Base-by-base conservation (phyloP, 148 eudicot species). In the Agrostemma githago region DNA sequence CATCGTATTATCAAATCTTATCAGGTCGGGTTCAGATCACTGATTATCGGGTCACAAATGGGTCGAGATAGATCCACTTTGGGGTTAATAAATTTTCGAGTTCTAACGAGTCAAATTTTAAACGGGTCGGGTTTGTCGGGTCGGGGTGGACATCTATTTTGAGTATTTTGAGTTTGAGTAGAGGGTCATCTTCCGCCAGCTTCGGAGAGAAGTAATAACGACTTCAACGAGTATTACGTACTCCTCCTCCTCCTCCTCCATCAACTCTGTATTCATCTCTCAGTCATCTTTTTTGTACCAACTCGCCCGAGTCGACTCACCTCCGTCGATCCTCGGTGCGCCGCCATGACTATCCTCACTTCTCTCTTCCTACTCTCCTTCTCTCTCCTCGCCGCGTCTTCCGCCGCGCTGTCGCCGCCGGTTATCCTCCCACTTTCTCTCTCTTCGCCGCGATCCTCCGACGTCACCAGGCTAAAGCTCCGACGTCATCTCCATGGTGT, bases 401-500 rank as follows among this genome's bases (percentile, higher is more conserved):
- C 48, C 41, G 3, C 19, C 67, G 63, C 75, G 48, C 12, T 17
- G 8, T 38, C 77, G 79, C 71, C 83, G 41, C 77, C 58, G 73
- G 83, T 86, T 74, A 15, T 91, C 8, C 67, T 91, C 4, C 97
- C 94, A 4, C 92, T 91, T 62, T 66, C 79, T 58, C 84, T 75
- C n/a, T 85, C 89, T 17, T 74, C 83, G 17, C 61, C 63, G n/a
- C 74, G 20, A 68, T 17, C 63, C 70, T 65, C 71, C 71, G 75
- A 67, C 17, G 57, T 15, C 56, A 26, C 42, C 43, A 70, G 15
- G 20, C 2, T 70, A 1, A 62, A 15, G 7, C 64, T 78, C 46
- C 86, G 87, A 8, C 92, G 98, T 40, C 88, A 68, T 15, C 93
- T 94, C 65, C 85, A 79, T 16, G 77, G 76, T 8, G 75, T n/a